Base-by-base conservation (phyloP, 805 yeast genomes). In the Torulaspora delbrueckii region DNA sequence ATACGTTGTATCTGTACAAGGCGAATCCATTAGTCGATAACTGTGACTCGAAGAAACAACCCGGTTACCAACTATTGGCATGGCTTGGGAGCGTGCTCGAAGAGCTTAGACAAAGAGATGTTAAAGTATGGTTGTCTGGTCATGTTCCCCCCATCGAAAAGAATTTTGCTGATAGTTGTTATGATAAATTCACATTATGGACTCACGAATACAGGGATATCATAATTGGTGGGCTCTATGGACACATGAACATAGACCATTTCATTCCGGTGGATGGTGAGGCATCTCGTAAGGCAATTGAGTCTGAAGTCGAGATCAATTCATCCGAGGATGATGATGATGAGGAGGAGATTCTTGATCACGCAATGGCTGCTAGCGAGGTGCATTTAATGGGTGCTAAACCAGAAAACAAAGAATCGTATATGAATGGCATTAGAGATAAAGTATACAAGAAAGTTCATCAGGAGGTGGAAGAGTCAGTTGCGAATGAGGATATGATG, bases 241-340 rank as follows among this genome's bases (percentile, higher is more conserved):
- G 96, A 0, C 96, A 87, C 61, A 87, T 87, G 96, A 87, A 87
- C 64, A 71, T 86, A 44, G 96, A 88, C 60, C 96, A 87, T 67
- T 86, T 84, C 61, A 73, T 85, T 37, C 88, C 95, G 0, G 69
- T 84, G 49, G 91, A 87, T 66, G 75, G 87, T 1, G 75, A 73
- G 39, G 76, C 77, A 53, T 86, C 93, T 0, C 81, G 85, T 69
- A 72, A 73, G 47, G 75, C 53, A 16, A 42, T 62, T 6, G 62
- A 60, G 12, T 61, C 59, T 23, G 9, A 8, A 7, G 8, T 22
- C 13, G 27, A 31, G 9, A 36, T 9, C 5, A 24, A 10, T n/a
- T 8, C 33, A 12, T 8, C 8, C 12, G 31, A 26, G 12, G 19
- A 23, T 3, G 57, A 56, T 12, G 62, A 53, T 30, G 65, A 58